Evolutionary conservation across 306 rosid genomes (phyloP), one percentile per base, ranked within the genome.

Genomic region (Fagus sylvatica): DNA sequence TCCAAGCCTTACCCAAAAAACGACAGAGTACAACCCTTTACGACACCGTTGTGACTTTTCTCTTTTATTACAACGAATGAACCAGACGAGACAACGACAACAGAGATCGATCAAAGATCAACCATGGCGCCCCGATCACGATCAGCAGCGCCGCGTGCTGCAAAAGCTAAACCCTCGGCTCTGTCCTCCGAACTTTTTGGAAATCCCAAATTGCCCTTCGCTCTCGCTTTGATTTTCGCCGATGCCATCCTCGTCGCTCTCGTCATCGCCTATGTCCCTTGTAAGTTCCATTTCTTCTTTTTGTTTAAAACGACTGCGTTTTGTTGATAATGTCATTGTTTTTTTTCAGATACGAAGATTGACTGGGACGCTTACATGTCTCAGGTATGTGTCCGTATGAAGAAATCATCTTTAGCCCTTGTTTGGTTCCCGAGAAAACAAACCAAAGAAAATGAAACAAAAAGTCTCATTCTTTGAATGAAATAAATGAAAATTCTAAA

Each of bases 321-420:
- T 34, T 55, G n/a, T 54, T 78, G 67, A 59, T 43, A 8, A 4
- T 36, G 11, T 72, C 8, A 37, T 53, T 78, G 33, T 77, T 51
- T 70, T 46, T 28, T 84, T 83, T 68, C 94, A 95, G 97, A 95
- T 85, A 93, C 98, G 51, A 93, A 95, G 85, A 95, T 95, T 56
- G 98, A 95, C 74, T 95, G 99, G 99, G 99, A 95, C 71, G 99
- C 98, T 54, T 95, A 95, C 82, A 95, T 95, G 99, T 92, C 99
- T 16, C 98, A 95, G 85, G 97, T 88, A 46, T 39, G 71, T 7
- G 6, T 54, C 41, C 33, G 65, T 48, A 48, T 3, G 39, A 17
- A 53, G 3, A 22, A 22, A 12, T 68, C 39, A 1, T 41, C 15
- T 22, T 43, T 59, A 69, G 32, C n/a, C 0, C 11, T 53, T 41